These are phyloP conservation scores for Cyclotella distinguenda DNA, from an alignment of 108 stramenopile species.

Conservation along the genomic window DNA sequence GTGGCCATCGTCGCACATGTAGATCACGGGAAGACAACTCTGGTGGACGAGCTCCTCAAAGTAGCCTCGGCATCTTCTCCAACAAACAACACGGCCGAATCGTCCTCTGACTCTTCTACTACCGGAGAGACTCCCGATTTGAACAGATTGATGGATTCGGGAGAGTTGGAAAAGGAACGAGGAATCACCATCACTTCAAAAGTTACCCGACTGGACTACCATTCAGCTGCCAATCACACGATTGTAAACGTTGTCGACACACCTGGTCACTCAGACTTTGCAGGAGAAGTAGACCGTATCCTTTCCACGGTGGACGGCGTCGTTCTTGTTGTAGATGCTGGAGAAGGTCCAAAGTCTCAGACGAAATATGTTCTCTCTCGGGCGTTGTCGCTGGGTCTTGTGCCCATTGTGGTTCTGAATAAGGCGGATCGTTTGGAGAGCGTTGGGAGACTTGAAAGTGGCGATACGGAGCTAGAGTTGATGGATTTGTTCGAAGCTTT, in stretches of 20 bases:
- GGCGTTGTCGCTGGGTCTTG: conserved; percentile 78
- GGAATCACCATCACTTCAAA: conserved; percentile 97
- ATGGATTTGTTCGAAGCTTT: conserved; percentile 89
- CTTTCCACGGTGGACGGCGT: conserved; percentile 93
- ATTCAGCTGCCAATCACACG: conserved; percentile 19
- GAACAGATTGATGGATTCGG: conserved; percentile 87
- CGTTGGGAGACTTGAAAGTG: conserved; percentile 71
- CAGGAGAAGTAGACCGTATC: conserved; percentile 93
- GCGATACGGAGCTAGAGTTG: conserved; percentile 86
- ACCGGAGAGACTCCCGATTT: conserved; percentile 31
- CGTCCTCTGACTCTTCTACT: background rate
- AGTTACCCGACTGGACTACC: conserved; percentile 81
- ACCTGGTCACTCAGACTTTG: conserved; percentile 96
- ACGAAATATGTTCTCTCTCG: conserved; percentile 95
- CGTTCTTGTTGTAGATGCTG: conserved; percentile 83
- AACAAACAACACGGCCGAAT: background rate
- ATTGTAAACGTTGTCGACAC: conserved; percentile 91
- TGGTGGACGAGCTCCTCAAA: conserved; percentile 91
- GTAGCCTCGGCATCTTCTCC: conserved; percentile 50
- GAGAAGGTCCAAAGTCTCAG: conserved; percentile 94
- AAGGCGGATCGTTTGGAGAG: conserved; percentile 93
- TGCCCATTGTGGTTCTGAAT: conserved; percentile 95
- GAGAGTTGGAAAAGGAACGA: conserved; percentile 93
- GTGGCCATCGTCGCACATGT: conserved; percentile 96
- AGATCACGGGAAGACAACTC: conserved; percentile 97